phyloP scores from a whole-genome alignment of 1,284 basidiomycete genomes.

The Papiliotrema laurentii region DNA sequence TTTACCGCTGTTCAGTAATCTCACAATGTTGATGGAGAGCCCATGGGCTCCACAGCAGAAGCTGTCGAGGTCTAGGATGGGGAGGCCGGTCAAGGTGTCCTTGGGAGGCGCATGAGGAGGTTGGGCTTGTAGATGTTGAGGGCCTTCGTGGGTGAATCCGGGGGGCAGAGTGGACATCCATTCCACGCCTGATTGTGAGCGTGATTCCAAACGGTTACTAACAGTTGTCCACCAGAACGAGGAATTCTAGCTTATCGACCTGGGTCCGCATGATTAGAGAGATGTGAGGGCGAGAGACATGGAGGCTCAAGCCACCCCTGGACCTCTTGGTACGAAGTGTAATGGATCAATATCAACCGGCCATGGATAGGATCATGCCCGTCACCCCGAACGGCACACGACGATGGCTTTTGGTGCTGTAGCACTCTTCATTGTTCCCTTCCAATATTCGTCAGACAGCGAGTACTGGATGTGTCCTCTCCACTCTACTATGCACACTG shows the following conservation, averaged over 20 bases:
- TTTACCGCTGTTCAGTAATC: conserved; percentile 22
- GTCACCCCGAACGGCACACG: no score
- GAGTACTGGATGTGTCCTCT: no score
- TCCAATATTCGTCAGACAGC: no score
- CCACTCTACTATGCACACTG: no score
- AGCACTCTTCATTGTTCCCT: no score
- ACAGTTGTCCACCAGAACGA: conserved; percentile 41
- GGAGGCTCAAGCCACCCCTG: neutral
- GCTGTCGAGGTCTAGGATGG: conserved; percentile 65
- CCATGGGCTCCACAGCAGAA: conserved; percentile 81
- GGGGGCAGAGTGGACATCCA: conserved; percentile 68
- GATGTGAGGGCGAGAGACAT: neutral
- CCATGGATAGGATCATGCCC: no score
- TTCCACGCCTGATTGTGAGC: conserved; percentile 13
- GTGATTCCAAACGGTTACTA: conserved; percentile 1
- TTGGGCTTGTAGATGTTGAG: conserved; percentile 54
- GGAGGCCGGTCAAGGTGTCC: conserved; percentile 59
- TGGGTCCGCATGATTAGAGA: conserved; percentile 10
- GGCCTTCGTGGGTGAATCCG: conserved; percentile 68
- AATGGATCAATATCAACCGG: no score
- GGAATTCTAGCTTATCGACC: conserved; percentile 39
- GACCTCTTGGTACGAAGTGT: no score
- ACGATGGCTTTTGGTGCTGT: no score
- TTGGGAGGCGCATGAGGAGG: conserved; percentile 52
- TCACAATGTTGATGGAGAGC: conserved; percentile 68